Evolutionary conservation across 345 rosid genomes (phyloP).

Genomic region (Psidium guajava): DNA sequence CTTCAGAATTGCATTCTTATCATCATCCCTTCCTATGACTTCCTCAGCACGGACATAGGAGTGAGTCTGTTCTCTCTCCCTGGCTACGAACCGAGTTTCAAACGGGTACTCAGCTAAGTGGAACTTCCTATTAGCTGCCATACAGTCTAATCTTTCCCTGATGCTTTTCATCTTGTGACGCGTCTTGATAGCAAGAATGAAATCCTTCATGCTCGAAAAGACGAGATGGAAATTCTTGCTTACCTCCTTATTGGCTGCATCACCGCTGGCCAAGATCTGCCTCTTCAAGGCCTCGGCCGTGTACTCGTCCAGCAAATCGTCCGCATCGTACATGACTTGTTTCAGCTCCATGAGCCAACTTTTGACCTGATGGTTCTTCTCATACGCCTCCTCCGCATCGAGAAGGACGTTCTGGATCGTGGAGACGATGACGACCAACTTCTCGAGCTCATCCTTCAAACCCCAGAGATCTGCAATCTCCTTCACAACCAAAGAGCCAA

Average conservation of each 20-base stretch:
- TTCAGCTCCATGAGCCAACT: slow-evolving; percentile 20
- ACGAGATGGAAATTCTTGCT: neutral
- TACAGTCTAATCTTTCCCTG: neutral
- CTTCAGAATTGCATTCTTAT: neutral
- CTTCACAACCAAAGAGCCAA: neutral
- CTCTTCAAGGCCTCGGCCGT: neutral
- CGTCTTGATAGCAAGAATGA: neutral
- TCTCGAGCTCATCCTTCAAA: neutral
- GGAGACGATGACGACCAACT: neutral
- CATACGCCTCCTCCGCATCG: slow-evolving; percentile 3
- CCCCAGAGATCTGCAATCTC: neutral
- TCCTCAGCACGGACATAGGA: neutral
- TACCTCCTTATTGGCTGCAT: neutral
- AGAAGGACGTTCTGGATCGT: slow-evolving; percentile 2
- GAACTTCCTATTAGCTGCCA: neutral
- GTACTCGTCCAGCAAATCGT: slow-evolving; percentile 21
- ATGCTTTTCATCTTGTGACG: neutral
- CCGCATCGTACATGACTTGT: slow-evolving; percentile 16
- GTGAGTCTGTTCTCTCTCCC: neutral
- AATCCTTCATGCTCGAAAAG: neutral
- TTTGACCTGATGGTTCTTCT: neutral
- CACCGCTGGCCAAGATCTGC: no score
- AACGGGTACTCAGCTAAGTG: neutral
- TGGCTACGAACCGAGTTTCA: neutral
- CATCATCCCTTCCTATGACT: neutral